These are phyloP conservation scores for Tolypocladium album DNA, from an alignment of 2,329 filamentous ascomycete genomes.

Conservation along the genomic window DNA sequence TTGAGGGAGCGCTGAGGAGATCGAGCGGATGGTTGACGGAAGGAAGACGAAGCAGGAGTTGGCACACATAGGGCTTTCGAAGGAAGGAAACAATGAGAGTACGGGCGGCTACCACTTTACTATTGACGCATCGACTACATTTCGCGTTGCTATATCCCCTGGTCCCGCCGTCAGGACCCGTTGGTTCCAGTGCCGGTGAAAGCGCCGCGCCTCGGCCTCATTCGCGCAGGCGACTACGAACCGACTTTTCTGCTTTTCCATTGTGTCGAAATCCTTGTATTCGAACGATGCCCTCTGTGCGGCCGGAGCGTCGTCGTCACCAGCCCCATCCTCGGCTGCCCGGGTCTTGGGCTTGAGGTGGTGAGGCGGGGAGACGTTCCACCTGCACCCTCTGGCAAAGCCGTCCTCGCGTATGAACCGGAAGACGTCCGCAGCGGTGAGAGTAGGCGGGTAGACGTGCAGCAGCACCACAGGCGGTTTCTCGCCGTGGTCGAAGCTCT, in stretches of 20 bases:
- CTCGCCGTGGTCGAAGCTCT: slow-evolving; percentile 10
- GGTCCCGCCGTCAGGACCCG: slow-evolving; percentile 13
- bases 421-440: slow-evolving; percentile 22
- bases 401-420: slow-evolving; percentile 31
- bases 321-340: slow-evolving; percentile 1
- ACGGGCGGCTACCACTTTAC: slow-evolving; percentile 19
- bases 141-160: slow-evolving; percentile 5
- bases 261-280: slow-evolving; percentile 7
- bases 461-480: slow-evolving; percentile 19
- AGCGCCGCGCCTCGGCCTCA: slow-evolving; percentile 23
- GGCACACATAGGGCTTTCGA: background rate
- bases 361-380: slow-evolving; percentile 12
- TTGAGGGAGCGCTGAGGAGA: background rate
- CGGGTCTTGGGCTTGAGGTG: slow-evolving; percentile 3
- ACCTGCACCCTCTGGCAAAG: slow-evolving; percentile 15
- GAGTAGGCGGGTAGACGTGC: slow-evolving; percentile 14
- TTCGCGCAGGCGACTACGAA: slow-evolving; percentile 23
- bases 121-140: slow-evolving; percentile 17
- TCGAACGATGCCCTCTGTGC: background rate
- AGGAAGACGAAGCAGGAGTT: background rate
- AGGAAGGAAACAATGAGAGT: slow-evolving; percentile 1
- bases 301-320: slow-evolving; percentile 3
- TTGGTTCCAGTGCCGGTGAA: slow-evolving; percentile 30
- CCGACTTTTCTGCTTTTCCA: slow-evolving; percentile 11
- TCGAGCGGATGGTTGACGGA: background rate